Conservation (phyloP, 1,284 basidiomycete genomes). For the Golubevia pallescens region DNA sequence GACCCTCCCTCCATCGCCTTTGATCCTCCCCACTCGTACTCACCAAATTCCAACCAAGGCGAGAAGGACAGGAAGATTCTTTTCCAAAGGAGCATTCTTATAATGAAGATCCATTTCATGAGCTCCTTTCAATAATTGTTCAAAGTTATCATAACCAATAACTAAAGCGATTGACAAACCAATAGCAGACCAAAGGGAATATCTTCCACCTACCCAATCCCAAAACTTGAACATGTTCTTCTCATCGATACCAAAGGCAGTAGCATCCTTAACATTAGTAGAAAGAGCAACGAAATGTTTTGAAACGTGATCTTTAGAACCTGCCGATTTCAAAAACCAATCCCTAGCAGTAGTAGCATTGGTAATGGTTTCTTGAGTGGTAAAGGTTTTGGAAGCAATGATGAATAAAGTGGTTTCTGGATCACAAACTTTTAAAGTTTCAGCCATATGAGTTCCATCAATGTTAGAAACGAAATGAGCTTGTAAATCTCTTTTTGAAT, state of each 20-base stretch:
- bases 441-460: constrained; percentile 95
- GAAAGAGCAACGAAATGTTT: constrained; percentile 99
- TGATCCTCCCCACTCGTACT: neutral
- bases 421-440: constrained; percentile 81
- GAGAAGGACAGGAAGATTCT: constrained; percentile 89
- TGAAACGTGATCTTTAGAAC: constrained; percentile 83
- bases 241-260: constrained; percentile 88
- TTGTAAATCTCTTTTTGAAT: constrained; percentile 85
- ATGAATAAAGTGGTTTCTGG: constrained; percentile 96
- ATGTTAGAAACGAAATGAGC: constrained; percentile 96
- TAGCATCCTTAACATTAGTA: constrained; percentile 93
- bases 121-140: constrained; percentile 85
- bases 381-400: constrained; percentile 97
- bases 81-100: constrained; percentile 82
- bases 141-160: constrained; percentile 93
- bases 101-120: constrained; percentile 99
- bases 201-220: constrained; percentile 99
- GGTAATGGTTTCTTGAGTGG: constrained; percentile 98
- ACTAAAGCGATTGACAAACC: constrained; percentile 91
- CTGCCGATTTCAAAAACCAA: constrained; percentile 88
- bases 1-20: neutral
- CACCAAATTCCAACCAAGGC: constrained; percentile 90
- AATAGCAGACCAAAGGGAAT: constrained; percentile 97
- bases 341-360: constrained; percentile 91
- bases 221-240: constrained; percentile 99